Evolutionary conservation across 2,329 filamentous ascomycete genomes (phyloP).

Genomic region (Calonectria hongkongensis): DNA sequence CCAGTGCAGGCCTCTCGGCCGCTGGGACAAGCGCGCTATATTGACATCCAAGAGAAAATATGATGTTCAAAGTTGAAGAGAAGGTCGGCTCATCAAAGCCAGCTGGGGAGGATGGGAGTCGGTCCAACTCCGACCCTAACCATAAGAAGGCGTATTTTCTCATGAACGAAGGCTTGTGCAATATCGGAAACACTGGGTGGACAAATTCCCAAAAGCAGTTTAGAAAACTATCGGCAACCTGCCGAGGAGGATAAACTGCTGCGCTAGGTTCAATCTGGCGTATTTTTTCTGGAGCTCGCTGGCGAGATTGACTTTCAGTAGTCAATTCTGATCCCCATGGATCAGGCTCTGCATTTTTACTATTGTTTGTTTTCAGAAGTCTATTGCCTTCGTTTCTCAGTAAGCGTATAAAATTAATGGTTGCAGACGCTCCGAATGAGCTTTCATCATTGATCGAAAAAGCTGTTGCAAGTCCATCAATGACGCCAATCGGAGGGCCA

Average conservation of each 20-base stretch:
- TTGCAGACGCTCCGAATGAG: neutral
- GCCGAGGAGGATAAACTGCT: neutral
- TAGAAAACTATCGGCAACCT: neutral
- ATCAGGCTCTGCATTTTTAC: neutral
- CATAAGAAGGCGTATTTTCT: neutral
- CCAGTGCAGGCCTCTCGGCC: neutral
- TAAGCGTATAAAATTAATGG: neutral
- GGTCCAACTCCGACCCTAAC: neutral
- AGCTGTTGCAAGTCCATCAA: neutral
- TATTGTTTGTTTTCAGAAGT: neutral
- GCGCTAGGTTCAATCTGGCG: neutral
- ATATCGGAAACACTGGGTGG: neutral
- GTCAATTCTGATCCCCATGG: neutral
- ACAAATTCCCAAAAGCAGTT: slow-evolving; percentile 9
- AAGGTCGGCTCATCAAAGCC: neutral
- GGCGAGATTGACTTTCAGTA: neutral
- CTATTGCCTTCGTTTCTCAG: neutral
- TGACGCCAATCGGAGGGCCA: neutral
- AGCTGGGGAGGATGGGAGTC: too few species aligned
- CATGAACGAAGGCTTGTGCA: neutral
- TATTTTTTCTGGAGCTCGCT: neutral
- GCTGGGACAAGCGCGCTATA: neutral
- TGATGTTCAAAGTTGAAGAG: slow-evolving; percentile 10
- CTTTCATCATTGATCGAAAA: neutral
- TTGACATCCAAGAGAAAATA: slow-evolving; percentile 8